These are phyloP conservation scores for Lactarius trivialis DNA, from an alignment of 768 basidiomycete genomes.

Conservation along the genomic window DNA sequence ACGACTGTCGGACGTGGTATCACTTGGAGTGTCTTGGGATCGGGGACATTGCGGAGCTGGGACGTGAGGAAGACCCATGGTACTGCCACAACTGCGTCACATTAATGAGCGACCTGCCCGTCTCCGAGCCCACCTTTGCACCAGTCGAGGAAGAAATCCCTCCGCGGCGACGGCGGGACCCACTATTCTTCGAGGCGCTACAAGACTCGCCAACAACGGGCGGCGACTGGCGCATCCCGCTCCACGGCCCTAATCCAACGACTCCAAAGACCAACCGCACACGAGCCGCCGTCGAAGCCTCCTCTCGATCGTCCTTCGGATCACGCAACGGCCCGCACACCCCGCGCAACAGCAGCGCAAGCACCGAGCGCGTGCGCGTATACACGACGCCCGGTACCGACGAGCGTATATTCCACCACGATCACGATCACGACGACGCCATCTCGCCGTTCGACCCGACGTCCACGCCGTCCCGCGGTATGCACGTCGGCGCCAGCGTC, in stretches of 20 bases:
- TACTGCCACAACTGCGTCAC: constrained; percentile 55
- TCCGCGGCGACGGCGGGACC: constrained; percentile 40
- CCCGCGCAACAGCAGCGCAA: constrained; percentile 47
- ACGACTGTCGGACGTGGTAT: constrained; percentile 75
- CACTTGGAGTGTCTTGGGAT: constrained; percentile 79
- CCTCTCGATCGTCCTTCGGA: constrained; percentile 37
- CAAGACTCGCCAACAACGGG: constrained; percentile 49
- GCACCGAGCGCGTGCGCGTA: constrained; percentile 28
- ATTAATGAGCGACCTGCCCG: constrained; percentile 25
- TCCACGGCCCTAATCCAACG: constrained; percentile 33
- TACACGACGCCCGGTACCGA: constrained; percentile 25
- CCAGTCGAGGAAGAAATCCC: constrained; percentile 49
- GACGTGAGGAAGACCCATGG: constrained; percentile 76
- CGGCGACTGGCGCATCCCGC: constrained; percentile 37
- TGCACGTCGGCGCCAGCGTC: constrained; percentile 30
- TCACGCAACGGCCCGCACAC: constrained; percentile 43
- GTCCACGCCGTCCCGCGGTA: constrained; percentile 75
- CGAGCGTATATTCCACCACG: constrained; percentile 24
- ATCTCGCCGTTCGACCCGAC: constrained; percentile 69
- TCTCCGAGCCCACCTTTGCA: constrained; percentile 62
- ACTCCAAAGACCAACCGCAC: constrained; percentile 36
- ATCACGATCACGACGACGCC: constrained; percentile 30
- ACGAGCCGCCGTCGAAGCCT: constrained; percentile 22
- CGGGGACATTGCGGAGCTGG: constrained; percentile 52
- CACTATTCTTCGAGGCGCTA: constrained; percentile 48